These are phyloP conservation scores for Plectosphaerella cucumerina DNA, from an alignment of 2,329 filamentous ascomycete species.

Conservation along the genomic window DNA sequence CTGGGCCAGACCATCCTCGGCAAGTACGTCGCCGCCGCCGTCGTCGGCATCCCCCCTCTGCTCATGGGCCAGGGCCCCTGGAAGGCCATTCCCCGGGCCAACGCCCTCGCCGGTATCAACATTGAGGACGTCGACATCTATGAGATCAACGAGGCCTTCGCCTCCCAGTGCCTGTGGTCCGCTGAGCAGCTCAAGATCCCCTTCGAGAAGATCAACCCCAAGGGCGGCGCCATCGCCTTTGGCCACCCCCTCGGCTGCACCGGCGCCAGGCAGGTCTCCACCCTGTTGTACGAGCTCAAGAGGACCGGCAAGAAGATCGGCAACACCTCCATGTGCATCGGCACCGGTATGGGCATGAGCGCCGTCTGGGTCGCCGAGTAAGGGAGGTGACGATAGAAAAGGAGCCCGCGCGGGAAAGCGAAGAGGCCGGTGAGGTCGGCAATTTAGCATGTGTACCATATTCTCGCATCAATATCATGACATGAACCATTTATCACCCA, in stretches of 20 bases:
- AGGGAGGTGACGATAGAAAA: background rate
- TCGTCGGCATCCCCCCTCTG: conserved; percentile 86
- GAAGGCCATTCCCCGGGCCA: conserved; percentile 90
- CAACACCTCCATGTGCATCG: conserved; percentile 93
- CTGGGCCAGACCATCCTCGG: conserved; percentile 87
- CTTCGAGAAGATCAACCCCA: conserved; percentile 88
- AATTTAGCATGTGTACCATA: background rate
- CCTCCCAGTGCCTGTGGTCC: conserved; percentile 91
- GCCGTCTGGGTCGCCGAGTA: conserved; percentile 95
- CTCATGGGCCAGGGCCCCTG: conserved; percentile 96
- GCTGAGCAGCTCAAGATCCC: conserved; percentile 82
- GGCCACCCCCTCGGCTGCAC: conserved; percentile 94
- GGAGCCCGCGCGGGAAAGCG: background rate
- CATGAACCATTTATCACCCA: background rate
- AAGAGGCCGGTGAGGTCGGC: too few species aligned
- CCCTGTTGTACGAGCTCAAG: conserved; percentile 83
- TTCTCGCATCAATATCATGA: conserved; percentile 1
- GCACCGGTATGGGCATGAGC: conserved; percentile 97
- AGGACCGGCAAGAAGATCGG: conserved; percentile 81
- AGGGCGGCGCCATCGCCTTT: conserved; percentile 94
- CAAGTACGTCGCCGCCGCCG: conserved; percentile 81
- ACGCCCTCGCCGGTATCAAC: conserved; percentile 79
- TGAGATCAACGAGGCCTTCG: conserved; percentile 99
- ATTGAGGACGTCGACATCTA: conserved; percentile 94
- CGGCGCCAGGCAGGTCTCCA: conserved; percentile 88